phyloP scores from a whole-genome alignment of 1,139 yeast genomes.

The Suhomyces yuchorum region DNA sequence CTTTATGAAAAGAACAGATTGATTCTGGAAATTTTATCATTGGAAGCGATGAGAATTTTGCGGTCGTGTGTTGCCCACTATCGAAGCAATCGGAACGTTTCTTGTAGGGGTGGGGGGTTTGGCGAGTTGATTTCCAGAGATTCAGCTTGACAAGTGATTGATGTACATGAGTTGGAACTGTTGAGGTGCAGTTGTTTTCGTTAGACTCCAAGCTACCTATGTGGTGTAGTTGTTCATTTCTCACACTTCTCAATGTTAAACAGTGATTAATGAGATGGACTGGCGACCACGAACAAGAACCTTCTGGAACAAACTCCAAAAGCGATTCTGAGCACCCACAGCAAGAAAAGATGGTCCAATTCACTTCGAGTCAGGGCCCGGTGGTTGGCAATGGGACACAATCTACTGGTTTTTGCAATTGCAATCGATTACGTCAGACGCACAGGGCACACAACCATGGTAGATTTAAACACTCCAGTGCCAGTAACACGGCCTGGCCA shows the following conservation, averaged over 20 bases:
- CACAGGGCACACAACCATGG: not conserved
- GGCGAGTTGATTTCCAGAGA: too few relatives aligned
- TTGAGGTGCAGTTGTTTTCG: too few relatives aligned
- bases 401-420: not conserved
- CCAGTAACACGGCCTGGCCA: not conserved
- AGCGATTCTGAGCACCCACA: not conserved
- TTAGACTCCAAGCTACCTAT: not conserved
- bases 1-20: not conserved
- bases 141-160: not conserved
- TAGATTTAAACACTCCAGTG: not conserved
- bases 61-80: constrained; percentile 5
- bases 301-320: not conserved
- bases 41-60: constrained; percentile 17
- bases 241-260: too few relatives aligned
- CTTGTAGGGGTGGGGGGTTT: too few relatives aligned
- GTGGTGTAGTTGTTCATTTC: not conserved
- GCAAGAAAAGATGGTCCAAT: not conserved
- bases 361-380: not conserved
- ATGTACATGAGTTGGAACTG: too few relatives aligned
- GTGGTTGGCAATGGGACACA: not conserved
- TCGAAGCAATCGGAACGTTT: not conserved
- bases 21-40: constrained; percentile 4
- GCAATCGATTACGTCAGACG: not conserved
- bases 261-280: too few relatives aligned
- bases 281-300: too few relatives aligned